Evolutionary conservation across 2,329 filamentous ascomycete species (phyloP).

Genomic region (Ophiostoma perfectum): DNA sequence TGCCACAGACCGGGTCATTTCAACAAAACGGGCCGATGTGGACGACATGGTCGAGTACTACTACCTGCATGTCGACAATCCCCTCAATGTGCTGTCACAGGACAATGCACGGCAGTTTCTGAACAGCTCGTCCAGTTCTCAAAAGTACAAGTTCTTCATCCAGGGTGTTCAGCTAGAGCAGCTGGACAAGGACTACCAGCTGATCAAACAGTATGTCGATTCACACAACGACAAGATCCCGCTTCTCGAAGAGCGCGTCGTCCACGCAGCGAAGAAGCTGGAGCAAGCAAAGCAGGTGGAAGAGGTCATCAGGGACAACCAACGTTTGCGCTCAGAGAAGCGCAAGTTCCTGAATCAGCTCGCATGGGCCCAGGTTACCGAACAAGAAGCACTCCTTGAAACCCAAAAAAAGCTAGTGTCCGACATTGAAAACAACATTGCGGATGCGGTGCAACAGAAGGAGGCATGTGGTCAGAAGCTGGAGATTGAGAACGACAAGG

Average conservation of each 20-base stretch:
- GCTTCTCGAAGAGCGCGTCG: constrained; percentile 58
- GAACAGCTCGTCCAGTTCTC: constrained; percentile 70
- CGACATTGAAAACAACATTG: constrained; percentile 40
- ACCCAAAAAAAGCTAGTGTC: constrained; percentile 32
- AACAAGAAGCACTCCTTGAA: constrained; percentile 57
- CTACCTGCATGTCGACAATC: constrained; percentile 90
- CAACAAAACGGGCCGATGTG: constrained; percentile 77
- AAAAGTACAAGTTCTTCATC: constrained; percentile 96
- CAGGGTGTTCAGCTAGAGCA: constrained; percentile 91
- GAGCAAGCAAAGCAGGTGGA: constrained; percentile 61
- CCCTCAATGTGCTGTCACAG: constrained; percentile 90
- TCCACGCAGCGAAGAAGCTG: constrained; percentile 38
- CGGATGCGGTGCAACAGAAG: constrained; percentile 34
- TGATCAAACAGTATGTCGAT: constrained; percentile 75
- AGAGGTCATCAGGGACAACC: constrained; percentile 60
- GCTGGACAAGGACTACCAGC: constrained; percentile 81
- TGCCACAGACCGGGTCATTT: constrained; percentile 62
- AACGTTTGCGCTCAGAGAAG: constrained; percentile 57
- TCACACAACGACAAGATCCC: constrained; percentile 60
- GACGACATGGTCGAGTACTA: constrained; percentile 94
- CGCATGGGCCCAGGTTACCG: constrained; percentile 82
- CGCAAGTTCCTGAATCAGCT: constrained; percentile 59
- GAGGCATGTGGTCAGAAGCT: constrained; percentile 48
- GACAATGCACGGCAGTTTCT: constrained; percentile 92
- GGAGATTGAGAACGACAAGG: constrained; percentile 42